Conservation (phyloP, 345 rosid genomes). For the Isatis tinctoria region DNA sequence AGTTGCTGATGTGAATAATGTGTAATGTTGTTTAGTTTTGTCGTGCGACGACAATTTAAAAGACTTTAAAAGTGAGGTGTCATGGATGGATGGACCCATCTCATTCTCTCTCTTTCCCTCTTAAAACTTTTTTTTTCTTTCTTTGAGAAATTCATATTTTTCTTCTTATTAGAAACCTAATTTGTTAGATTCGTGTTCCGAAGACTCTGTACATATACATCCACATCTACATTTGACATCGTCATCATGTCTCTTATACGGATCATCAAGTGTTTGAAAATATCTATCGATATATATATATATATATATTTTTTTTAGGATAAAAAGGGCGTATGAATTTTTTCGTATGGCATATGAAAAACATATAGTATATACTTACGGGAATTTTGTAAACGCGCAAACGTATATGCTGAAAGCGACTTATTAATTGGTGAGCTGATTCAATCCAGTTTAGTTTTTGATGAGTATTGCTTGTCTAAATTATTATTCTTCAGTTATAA, state of each 20-base stretch:
- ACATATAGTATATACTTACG: not conserved
- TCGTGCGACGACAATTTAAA: slow-evolving; percentile 33
- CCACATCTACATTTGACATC: slow-evolving; percentile 1
- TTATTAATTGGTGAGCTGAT: too few relatives aligned
- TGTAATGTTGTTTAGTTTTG: slow-evolving; percentile 32
- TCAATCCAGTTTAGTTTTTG: too few relatives aligned
- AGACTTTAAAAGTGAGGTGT: slow-evolving; percentile 37
- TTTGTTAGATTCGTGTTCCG: slow-evolving; percentile 24
- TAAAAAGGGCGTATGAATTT: not conserved
- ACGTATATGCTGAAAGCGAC: too few relatives aligned
- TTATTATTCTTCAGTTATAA: too few relatives aligned
- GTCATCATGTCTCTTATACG: slow-evolving; percentile 2
- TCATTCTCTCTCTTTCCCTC: slow-evolving; percentile 9
- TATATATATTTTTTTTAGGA: not conserved
- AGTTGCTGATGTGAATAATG: slow-evolving; percentile 35
- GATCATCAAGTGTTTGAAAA: slow-evolving; percentile 14
- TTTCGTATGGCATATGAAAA: not conserved
- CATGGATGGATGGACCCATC: slow-evolving; percentile 24
- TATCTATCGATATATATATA: not conserved
- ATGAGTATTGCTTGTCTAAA: too few relatives aligned
- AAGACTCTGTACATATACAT: slow-evolving; percentile 11
- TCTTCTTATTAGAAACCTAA: slow-evolving; percentile 3
- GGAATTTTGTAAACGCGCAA: too few relatives aligned
- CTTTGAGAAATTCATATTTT: not conserved
- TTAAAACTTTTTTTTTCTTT: not conserved